phyloP scores from a whole-genome alignment of 75 land plant species.

The Azolla pinnata region DNA sequence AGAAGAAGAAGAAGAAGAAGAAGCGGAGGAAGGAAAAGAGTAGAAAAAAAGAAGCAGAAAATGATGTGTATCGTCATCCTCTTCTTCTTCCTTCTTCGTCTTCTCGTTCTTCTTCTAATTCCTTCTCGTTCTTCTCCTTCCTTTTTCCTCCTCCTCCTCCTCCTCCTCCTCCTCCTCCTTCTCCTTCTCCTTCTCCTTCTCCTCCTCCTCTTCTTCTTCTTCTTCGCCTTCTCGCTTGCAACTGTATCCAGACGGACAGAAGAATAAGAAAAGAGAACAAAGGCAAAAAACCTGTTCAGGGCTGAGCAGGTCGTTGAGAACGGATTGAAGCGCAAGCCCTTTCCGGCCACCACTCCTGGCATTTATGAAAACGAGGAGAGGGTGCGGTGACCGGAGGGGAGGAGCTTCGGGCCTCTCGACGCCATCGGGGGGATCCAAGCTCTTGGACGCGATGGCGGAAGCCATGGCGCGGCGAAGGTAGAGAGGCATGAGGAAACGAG shows the following conservation, averaged over 20 bases:
- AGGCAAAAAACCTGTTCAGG: slow-evolving; percentile 49
- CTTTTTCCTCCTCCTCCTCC: too few species aligned
- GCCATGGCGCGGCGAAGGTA: slow-evolving; percentile 56
- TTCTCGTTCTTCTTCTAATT: too few species aligned
- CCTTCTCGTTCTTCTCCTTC: neutral
- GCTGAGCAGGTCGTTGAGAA: slow-evolving; percentile 47
- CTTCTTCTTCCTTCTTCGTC: too few species aligned
- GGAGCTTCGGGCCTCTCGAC: slow-evolving; percentile 13
- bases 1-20: too few species aligned
- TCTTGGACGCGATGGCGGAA: slow-evolving; percentile 30
- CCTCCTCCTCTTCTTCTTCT: neutral
- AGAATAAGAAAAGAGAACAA: neutral
- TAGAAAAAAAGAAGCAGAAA: too few species aligned
- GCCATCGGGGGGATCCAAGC: neutral
- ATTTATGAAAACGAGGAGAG: slow-evolving; percentile 67
- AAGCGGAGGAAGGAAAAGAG: too few species aligned
- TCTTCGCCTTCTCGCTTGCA: too few species aligned
- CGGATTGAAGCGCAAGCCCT: slow-evolving; percentile 42
- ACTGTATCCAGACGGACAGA: neutral
- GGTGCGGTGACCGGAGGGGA: too few species aligned
- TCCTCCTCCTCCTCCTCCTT: too few species aligned
- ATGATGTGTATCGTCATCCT: too few species aligned
- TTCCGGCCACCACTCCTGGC: slow-evolving; percentile 72
- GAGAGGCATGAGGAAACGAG: slow-evolving; percentile 42
- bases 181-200: too few species aligned